These are phyloP conservation scores for Elsinoe batatas DNA, from an alignment of 2,329 filamentous ascomycete species.

Conservation along the genomic window DNA sequence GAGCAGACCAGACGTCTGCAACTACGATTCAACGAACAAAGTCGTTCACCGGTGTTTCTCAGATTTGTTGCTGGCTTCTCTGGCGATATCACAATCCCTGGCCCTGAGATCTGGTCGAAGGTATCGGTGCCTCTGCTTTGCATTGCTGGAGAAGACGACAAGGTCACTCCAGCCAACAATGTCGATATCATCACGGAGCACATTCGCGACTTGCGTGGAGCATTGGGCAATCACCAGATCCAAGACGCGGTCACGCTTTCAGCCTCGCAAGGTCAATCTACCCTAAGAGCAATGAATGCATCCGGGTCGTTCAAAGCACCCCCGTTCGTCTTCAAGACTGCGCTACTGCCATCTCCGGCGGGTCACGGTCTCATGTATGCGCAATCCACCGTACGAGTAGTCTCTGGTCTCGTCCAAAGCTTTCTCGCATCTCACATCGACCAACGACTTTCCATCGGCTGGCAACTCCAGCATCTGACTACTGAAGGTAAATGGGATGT, in stretches of 20 bases:
- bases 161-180: conserved; percentile 62
- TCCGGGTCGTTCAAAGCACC: conserved; percentile 31
- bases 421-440: conserved; percentile 71
- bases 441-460: conserved; percentile 67
- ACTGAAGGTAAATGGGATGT: conserved; percentile 96
- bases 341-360: conserved; percentile 64
- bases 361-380: conserved; percentile 79
- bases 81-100: conserved; percentile 55
- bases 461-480: conserved; percentile 83
- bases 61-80: conserved; percentile 68
- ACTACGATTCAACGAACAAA: conserved; percentile 70
- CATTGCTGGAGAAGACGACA: conserved; percentile 67
- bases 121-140: conserved; percentile 67
- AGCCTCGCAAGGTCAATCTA: not conserved
- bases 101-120: conserved; percentile 59
- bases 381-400: conserved; percentile 60
- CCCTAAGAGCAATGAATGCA: not conserved
- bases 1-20: conserved; percentile 58
- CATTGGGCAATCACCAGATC: conserved; percentile 5
- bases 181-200: conserved; percentile 54
- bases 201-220: conserved; percentile 16
- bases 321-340: conserved; percentile 50
- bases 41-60: conserved; percentile 69
- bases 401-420: conserved; percentile 72
- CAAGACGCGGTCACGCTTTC: not conserved